phyloP scores from a whole-genome alignment of 2,329 filamentous ascomycete species.

The Microcyclospora tardicrescens region DNA sequence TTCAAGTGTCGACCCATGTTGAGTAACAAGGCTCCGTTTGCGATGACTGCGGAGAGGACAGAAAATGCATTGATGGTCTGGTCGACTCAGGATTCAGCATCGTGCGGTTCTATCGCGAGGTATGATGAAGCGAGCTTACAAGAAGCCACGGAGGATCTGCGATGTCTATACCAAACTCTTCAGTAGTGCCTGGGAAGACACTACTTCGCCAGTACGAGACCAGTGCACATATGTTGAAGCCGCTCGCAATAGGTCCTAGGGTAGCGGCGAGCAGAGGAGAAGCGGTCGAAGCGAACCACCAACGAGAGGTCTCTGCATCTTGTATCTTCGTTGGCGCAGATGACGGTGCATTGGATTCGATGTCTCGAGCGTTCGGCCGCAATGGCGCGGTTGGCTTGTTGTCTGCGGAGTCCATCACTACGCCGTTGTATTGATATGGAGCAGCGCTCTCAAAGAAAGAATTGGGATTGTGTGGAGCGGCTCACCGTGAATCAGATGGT shows the following conservation, averaged over 20 bases:
- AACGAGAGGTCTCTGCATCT: conserved; percentile 21
- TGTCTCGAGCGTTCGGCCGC: too few relatives aligned
- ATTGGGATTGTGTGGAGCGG: too few relatives aligned
- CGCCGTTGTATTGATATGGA: too few relatives aligned
- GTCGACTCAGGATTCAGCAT: not conserved
- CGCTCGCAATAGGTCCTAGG: conserved; percentile 27
- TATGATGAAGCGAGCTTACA: conserved; percentile 1
- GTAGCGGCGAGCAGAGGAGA: conserved; percentile 43
- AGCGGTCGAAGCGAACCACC: conserved; percentile 50
- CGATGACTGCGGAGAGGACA: conserved; percentile 39
- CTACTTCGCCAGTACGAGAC: conserved; percentile 43
- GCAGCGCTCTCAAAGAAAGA: too few relatives aligned
- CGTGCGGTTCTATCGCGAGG: not conserved
- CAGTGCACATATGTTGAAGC: conserved; percentile 35
- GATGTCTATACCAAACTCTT: conserved; percentile 34
- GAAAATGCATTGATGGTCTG: conserved; percentile 42
- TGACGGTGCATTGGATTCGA: too few relatives aligned
- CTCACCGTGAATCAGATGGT: too few relatives aligned
- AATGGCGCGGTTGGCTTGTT: too few relatives aligned
- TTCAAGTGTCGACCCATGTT: conserved; percentile 46
- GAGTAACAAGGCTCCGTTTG: conserved; percentile 42
- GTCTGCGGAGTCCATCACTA: too few relatives aligned
- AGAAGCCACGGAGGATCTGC: conserved; percentile 41
- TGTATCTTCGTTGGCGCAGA: too few relatives aligned
- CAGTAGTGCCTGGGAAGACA: conserved; percentile 33